Evolutionary conservation across 148 eudicot species (phyloP).

Genomic region (Rhododendron williamsianum): DNA sequence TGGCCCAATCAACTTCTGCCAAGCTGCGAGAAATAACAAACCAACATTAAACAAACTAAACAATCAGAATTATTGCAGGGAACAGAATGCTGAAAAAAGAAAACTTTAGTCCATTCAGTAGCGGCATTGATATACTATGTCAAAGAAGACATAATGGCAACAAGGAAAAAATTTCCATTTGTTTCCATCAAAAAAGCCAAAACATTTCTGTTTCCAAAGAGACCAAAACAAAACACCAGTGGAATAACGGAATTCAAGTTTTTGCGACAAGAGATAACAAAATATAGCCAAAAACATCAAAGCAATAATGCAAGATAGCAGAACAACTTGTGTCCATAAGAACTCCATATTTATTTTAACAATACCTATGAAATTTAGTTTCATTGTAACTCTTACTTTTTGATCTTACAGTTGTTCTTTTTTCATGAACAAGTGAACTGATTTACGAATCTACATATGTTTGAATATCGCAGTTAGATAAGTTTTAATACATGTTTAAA

Average conservation of each 20-base stretch:
- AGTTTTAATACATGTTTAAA: background rate
- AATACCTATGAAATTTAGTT: background rate
- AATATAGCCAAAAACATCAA: slow-evolving; percentile 18
- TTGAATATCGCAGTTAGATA: background rate
- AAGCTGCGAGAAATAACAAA: slow-evolving; percentile 43
- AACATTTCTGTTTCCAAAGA: background rate
- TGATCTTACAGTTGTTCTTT: background rate
- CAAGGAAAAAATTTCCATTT: background rate
- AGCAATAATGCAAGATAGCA: background rate
- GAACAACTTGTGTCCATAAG: background rate
- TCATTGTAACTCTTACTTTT: background rate
- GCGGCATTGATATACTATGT: background rate
- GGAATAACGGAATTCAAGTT: background rate
- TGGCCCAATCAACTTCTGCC: slow-evolving; percentile 67
- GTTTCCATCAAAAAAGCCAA: background rate
- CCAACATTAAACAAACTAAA: slow-evolving; percentile 18
- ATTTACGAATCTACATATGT: background rate
- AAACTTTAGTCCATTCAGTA: background rate
- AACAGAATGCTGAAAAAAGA: background rate
- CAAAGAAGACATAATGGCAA: slow-evolving; percentile 16
- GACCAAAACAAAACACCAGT: background rate
- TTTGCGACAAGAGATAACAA: background rate
- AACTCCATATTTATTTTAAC: background rate
- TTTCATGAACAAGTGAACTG: background rate
- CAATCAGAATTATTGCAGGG: background rate